Percentiles rank a stretch among this genome's conserved stretches.
These are phyloP conservation scores for Domatiomyces catenatus DNA, from an alignment of 2,329 filamentous ascomycete species.

Conservation along the genomic window DNA sequence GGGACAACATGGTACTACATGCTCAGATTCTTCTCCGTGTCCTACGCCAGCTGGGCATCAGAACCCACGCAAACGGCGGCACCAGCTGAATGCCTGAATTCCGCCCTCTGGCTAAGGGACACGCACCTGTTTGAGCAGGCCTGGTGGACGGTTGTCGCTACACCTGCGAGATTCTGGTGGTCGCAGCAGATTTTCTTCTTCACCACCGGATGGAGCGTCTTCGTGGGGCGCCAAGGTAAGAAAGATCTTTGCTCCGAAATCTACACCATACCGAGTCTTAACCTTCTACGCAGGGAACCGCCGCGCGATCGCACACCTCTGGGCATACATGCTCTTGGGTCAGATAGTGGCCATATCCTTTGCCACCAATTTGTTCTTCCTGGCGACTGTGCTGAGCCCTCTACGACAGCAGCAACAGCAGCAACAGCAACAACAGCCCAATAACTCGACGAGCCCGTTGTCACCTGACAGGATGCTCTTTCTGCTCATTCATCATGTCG, in stretches of 20 bases:
- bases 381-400: background rate
- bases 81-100: background rate
- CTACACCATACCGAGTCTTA: background rate
- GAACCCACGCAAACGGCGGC: background rate
- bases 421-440: background rate
- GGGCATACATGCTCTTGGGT: conserved; percentile 43
- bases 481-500: background rate
- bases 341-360: conserved; percentile 46
- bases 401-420: background rate
- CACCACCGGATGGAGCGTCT: background rate
- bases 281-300: background rate
- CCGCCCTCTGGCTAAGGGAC: conserved; percentile 8
- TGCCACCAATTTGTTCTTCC: conserved; percentile 44
- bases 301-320: conserved; percentile 33
- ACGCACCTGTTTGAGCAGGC: conserved; percentile 8
- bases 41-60: conserved; percentile 6
- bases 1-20: conserved; percentile 9
- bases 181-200: conserved; percentile 4
- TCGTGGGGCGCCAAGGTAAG: conserved; percentile 9
- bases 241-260: no score
- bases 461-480: background rate
- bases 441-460: background rate
- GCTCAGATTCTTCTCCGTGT: conserved; percentile 11
- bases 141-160: conserved; percentile 3
- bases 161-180: conserved; percentile 6